These are phyloP conservation scores for Pseudocercospora cruenta DNA, from an alignment of 2,329 filamentous ascomycete species.

Conservation along the genomic window DNA sequence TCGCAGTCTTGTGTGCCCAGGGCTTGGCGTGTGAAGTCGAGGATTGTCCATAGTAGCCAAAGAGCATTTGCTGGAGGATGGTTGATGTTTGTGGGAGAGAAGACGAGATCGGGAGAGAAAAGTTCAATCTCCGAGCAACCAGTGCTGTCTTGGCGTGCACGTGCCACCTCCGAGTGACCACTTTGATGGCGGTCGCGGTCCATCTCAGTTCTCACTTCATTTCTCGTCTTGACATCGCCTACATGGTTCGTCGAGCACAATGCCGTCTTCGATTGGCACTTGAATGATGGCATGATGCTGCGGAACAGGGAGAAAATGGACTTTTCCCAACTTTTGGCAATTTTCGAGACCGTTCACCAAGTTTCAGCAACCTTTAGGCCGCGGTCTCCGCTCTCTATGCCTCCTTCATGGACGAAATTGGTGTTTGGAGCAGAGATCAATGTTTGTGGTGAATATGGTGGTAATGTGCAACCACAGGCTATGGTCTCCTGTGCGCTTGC, in stretches of 20 bases:
- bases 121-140: not conserved
- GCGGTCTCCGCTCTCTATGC: too few relatives aligned
- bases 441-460: too few relatives aligned
- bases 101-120: not conserved
- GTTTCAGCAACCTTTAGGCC: too few relatives aligned
- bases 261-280: not conserved
- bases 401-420: too few relatives aligned
- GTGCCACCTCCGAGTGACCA: not conserved
- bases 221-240: not conserved
- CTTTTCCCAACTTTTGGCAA: too few relatives aligned
- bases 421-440: too few relatives aligned
- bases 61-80: not conserved
- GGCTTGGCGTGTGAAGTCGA: too few relatives aligned
- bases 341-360: too few relatives aligned
- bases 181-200: not conserved
- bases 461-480: too few relatives aligned
- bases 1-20: not conserved
- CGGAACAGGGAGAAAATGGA: too few relatives aligned
- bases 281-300: too few relatives aligned
- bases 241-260: not conserved
- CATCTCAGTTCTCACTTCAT: not conserved
- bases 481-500: not conserved
- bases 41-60: too few relatives aligned
- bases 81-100: not conserved
- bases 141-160: not conserved